Conservation (phyloP, 306 rosid species). For the Arachis stenosperma region DNA sequence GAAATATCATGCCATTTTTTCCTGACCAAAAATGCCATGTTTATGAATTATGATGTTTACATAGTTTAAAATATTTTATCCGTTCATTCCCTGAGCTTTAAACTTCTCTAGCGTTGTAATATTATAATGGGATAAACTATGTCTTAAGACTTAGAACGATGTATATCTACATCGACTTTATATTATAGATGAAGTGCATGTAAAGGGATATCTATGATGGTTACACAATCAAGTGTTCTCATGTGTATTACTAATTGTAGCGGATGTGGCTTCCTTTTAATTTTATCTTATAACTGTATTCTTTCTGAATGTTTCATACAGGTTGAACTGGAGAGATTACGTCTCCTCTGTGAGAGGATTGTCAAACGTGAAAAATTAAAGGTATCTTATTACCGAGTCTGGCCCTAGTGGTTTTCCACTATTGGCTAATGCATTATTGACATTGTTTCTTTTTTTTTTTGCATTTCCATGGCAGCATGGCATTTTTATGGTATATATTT, state of each 20-base stretch:
- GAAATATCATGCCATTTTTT: background rate
- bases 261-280: background rate
- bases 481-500: background rate
- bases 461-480: background rate
- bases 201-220: background rate
- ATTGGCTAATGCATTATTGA: conserved; percentile 3
- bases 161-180: background rate
- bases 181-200: conserved; percentile 18
- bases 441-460: background rate
- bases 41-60: background rate
- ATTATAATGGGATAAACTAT: background rate
- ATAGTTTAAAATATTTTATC: background rate
- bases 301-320: conserved; percentile 47
- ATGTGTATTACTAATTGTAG: background rate
- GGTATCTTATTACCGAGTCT: conserved; percentile 47
- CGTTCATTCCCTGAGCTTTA: background rate
- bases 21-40: background rate
- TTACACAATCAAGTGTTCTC: conserved; percentile 4
- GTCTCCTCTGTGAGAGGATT: conserved; percentile 95
- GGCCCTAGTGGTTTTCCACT: conserved; percentile 18
- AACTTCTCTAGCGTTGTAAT: background rate
- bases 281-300: conserved; percentile 26
- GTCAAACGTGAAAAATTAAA: conserved; percentile 92
- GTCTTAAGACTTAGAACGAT: background rate
- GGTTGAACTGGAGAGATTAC: conserved; percentile 96